These are phyloP conservation scores for Phaffomyces antillensis DNA, from an alignment of 805 yeast genomes.

Conservation along the genomic window DNA sequence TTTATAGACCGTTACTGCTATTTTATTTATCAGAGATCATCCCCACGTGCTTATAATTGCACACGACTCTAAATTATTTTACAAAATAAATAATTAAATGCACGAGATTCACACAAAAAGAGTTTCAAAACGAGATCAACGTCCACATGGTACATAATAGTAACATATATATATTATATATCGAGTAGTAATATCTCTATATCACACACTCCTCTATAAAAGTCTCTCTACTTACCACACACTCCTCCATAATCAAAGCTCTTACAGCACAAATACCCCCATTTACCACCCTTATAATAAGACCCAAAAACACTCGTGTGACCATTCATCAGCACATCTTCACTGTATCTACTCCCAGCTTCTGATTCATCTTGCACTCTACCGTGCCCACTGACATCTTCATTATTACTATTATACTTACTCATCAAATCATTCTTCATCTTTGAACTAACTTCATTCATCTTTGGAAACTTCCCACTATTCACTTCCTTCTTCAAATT, in stretches of 20 bases:
- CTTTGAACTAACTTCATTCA: constrained; percentile 20
- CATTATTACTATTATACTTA: constrained; percentile 34
- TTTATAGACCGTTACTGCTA: too few relatives aligned
- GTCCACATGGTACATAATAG: too few relatives aligned
- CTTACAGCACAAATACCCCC: constrained; percentile 41
- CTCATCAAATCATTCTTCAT: constrained; percentile 27
- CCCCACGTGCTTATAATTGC: too few relatives aligned
- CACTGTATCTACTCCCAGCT: constrained; percentile 25
- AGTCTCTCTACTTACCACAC: constrained; percentile 19
- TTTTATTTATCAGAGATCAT: too few relatives aligned
- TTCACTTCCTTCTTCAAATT: too few relatives aligned
- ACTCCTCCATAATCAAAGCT: constrained; percentile 25
- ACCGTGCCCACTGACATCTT: constrained; percentile 6
- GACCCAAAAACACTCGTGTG: constrained; percentile 39
- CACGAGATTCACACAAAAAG: too few relatives aligned
- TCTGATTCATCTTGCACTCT: constrained; percentile 4
- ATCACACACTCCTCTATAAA: background rate
- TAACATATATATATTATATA: too few relatives aligned
- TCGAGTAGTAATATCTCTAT: too few relatives aligned
- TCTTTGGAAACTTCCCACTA: too few relatives aligned
- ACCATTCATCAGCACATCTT: constrained; percentile 31
- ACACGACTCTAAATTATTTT: too few relatives aligned
- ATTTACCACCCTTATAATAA: constrained; percentile 32
- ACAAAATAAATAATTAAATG: too few relatives aligned
- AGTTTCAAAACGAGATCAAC: too few relatives aligned